Percentiles rank a stretch among this genome's conserved stretches.
Conservation (phyloP, 2,329 filamentous ascomycete genomes). For the Coniochaeta sp. region DNA sequence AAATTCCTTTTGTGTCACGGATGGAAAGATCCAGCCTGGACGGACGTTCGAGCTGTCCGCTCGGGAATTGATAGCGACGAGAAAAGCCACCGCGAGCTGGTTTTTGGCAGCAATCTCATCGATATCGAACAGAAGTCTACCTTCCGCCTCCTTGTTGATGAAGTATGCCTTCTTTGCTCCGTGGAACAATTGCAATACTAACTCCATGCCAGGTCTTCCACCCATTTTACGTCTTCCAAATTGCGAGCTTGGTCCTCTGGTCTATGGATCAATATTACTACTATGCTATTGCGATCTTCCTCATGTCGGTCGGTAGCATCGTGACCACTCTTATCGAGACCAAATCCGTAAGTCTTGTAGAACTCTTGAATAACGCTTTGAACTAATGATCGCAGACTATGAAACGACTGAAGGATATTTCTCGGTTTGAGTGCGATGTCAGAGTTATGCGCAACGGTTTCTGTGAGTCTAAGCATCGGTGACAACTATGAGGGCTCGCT, state of each 20-base stretch:
- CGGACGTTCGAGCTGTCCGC: constrained; percentile 65
- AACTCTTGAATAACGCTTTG: background rate
- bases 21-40: constrained; percentile 94
- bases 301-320: constrained; percentile 92
- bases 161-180: constrained; percentile 41
- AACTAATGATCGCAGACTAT: constrained; percentile 55
- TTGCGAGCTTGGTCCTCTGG: constrained; percentile 90
- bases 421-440: constrained; percentile 90
- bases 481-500: background rate
- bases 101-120: constrained; percentile 87
- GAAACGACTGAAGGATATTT: constrained; percentile 83
- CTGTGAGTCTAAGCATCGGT: constrained; percentile 45
- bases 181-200: constrained; percentile 9
- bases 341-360: constrained; percentile 48
- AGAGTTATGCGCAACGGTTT: constrained; percentile 91
- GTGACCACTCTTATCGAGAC: constrained; percentile 85
- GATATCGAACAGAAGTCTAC: constrained; percentile 88
- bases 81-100: constrained; percentile 69
- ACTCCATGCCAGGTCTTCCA: constrained; percentile 69
- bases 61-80: constrained; percentile 82
- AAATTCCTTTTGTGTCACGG: constrained; percentile 80
- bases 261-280: constrained; percentile 96
- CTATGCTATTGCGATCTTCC: constrained; percentile 89
- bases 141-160: constrained; percentile 77
- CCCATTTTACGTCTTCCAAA: constrained; percentile 96